These are phyloP conservation scores for Phaeosphaeria sp. DNA, from an alignment of 2,329 filamentous ascomycete genomes.

Conservation along the genomic window DNA sequence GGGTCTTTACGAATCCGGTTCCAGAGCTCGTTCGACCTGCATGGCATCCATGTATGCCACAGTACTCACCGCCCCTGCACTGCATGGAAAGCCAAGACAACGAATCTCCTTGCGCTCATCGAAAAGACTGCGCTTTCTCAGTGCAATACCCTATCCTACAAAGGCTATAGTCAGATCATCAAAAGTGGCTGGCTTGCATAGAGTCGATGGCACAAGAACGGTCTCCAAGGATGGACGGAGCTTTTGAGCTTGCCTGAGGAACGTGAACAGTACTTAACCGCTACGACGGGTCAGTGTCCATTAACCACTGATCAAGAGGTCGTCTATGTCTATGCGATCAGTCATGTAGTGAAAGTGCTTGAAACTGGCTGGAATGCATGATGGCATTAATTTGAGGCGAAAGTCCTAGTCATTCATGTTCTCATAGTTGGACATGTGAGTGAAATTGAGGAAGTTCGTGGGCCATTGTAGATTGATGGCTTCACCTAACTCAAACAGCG, in stretches of 20 bases:
- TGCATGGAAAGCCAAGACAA: not conserved
- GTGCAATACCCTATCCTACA: not conserved
- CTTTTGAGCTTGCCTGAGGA: not conserved
- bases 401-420: no score
- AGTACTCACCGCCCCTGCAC: not conserved
- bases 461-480: not conserved
- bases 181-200: not conserved
- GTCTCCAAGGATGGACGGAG: no score
- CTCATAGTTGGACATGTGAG: no score
- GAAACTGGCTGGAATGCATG: no score
- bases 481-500: not conserved
- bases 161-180: not conserved
- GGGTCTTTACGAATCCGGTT: not conserved
- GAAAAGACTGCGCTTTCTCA: not conserved
- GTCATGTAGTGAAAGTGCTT: not conserved
- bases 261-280: no score
- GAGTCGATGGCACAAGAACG: not conserved
- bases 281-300: not conserved
- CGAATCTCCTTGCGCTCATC: not conserved
- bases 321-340: not conserved
- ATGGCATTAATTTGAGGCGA: no score
- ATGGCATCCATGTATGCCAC: not conserved
- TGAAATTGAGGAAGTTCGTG: not conserved
- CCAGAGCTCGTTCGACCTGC: not conserved
- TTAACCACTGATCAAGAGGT: not conserved